Percentiles rank a stretch among this genome's conserved stretches.
phyloP scores from a whole-genome alignment of 2,329 filamentous ascomycete genomes.

The Fusarium miscanthi region DNA sequence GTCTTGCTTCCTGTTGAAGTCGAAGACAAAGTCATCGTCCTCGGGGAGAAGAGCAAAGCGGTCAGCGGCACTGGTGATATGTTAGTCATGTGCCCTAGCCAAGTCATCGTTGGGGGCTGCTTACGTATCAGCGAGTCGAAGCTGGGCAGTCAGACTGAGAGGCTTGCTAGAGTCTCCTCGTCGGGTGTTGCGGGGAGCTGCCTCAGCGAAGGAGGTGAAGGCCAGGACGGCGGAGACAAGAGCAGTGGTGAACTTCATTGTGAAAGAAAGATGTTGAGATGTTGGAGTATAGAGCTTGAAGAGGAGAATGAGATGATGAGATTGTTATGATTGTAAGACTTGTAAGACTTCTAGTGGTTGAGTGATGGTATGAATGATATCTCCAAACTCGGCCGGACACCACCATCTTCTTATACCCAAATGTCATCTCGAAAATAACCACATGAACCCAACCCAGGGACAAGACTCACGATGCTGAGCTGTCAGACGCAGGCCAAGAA shows the following conservation, averaged over 20 bases:
- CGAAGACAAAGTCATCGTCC: slow-evolving; percentile 60
- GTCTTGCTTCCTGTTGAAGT: slow-evolving; percentile 53
- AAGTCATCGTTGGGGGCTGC: slow-evolving; percentile 12
- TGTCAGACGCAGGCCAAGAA: slow-evolving; percentile 11
- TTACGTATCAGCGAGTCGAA: slow-evolving; percentile 54
- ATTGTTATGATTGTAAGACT: neutral
- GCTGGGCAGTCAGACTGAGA: slow-evolving; percentile 52
- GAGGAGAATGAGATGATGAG: neutral
- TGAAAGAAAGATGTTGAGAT: slow-evolving; percentile 49
- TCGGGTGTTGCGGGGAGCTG: slow-evolving; percentile 39
- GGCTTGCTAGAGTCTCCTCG: slow-evolving; percentile 21
- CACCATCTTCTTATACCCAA: slow-evolving; percentile 41
- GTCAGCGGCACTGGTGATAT: slow-evolving; percentile 52
- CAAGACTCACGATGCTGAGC: slow-evolving; percentile 8
- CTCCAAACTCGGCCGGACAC: slow-evolving; percentile 21
- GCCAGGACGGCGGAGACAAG: slow-evolving; percentile 54
- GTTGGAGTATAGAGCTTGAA: neutral
- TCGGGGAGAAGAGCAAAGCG: slow-evolving; percentile 57
- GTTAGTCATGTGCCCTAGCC: slow-evolving; percentile 23
- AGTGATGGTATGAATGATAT: slow-evolving; percentile 37
- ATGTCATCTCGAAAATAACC: neutral
- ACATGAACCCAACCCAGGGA: slow-evolving; percentile 6
- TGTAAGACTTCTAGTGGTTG: neutral
- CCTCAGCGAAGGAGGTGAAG: slow-evolving; percentile 49
- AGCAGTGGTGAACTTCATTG: slow-evolving; percentile 46